phyloP scores from a whole-genome alignment of 2,329 filamentous ascomycete species.

The Calonectria pteridis region DNA sequence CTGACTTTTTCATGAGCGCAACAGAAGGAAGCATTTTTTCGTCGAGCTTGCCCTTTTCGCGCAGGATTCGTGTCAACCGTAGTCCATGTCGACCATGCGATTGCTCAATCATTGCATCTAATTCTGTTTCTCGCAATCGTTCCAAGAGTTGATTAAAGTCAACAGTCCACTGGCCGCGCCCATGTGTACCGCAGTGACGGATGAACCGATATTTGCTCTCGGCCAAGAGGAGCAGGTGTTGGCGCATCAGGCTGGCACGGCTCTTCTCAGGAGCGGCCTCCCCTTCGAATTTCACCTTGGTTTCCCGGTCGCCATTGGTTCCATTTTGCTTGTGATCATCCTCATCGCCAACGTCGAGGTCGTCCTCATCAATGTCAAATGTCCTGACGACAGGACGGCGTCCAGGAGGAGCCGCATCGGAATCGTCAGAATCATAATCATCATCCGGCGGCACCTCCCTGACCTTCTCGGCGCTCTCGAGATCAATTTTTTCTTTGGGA shows the following conservation, averaged over 20 bases:
- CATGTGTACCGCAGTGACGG: conserved; percentile 72
- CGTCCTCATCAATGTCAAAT: conserved; percentile 48
- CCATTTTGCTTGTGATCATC: conserved; percentile 29
- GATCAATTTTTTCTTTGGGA: conserved; percentile 60
- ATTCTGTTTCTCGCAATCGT: conserved; percentile 78
- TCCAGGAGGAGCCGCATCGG: conserved; percentile 45
- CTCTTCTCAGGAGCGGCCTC: conserved; percentile 54
- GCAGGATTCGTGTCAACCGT: conserved; percentile 86
- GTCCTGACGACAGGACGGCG: conserved; percentile 28
- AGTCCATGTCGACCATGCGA: conserved; percentile 82
- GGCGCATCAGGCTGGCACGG: conserved; percentile 72
- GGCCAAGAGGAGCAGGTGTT: conserved; percentile 79
- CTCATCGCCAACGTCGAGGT: conserved; percentile 51
- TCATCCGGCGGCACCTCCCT: conserved; percentile 51
- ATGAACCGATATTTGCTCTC: conserved; percentile 78
- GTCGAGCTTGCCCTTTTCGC: conserved; percentile 91
- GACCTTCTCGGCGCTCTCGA: conserved; percentile 63
- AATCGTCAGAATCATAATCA: conserved; percentile 52
- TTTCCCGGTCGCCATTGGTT: conserved; percentile 52
- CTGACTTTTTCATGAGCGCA: conserved; percentile 85
- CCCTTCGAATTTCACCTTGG: conserved; percentile 67
- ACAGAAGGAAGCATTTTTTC: conserved; percentile 88
- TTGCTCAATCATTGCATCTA: conserved; percentile 85
- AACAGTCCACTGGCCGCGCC: conserved; percentile 83
- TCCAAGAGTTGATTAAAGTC: conserved; percentile 82